phyloP scores from a whole-genome alignment of 176 grass and related monocot genomes.

The Raddia distichophylla region DNA sequence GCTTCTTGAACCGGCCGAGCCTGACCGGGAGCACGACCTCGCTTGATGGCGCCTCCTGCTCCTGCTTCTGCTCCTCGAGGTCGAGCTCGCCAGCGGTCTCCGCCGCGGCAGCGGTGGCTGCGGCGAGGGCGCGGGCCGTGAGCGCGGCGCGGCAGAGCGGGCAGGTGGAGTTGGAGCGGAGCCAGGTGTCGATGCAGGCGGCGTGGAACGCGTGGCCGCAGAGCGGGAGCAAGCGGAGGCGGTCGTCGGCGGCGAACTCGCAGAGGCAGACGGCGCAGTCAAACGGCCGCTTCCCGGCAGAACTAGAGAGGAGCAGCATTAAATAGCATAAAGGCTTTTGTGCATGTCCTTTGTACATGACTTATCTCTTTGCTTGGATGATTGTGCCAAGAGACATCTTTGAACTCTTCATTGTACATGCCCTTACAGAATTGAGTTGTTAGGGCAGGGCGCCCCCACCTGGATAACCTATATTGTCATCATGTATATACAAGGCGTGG shows the following conservation, averaged over 20 bases:
- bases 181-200: conserved; percentile 90
- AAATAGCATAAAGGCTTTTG: too few species aligned
- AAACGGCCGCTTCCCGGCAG: conserved; percentile 58
- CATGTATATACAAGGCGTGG: background rate
- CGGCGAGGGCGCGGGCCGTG: conserved; percentile 27
- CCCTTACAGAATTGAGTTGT: background rate
- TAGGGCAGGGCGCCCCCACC: conserved; percentile 32
- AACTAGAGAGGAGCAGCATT: too few species aligned
- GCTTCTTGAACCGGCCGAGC: conserved; percentile 81
- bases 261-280: conserved; percentile 91
- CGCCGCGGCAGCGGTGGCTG: background rate
- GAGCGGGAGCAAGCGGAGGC: conserved; percentile 81
- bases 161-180: conserved; percentile 83
- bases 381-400: too few species aligned
- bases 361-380: too few species aligned
- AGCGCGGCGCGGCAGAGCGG: conserved; percentile 80
- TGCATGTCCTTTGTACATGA: too few species aligned
- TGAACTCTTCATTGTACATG: too few species aligned
- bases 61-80: conserved; percentile 46
- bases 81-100: conserved; percentile 37
- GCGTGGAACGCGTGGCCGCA: conserved; percentile 94
- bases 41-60: conserved; percentile 19
- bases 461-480: background rate
- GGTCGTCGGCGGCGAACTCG: conserved; percentile 69
- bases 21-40: conserved; percentile 60